phyloP scores from a whole-genome alignment of 352 stramenopile genomes.

The Phytophthora citrophthora region DNA sequence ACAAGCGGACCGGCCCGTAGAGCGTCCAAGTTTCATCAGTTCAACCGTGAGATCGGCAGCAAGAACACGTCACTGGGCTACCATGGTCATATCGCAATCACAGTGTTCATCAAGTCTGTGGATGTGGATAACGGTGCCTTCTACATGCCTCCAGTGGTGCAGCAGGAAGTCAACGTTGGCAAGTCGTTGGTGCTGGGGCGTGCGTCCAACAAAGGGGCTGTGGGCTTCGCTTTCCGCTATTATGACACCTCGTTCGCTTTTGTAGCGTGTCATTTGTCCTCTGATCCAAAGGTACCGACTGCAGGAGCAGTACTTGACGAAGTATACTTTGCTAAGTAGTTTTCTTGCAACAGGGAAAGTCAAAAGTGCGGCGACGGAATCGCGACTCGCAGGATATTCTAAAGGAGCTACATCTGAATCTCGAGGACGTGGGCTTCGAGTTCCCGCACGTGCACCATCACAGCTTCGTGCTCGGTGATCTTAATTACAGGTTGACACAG shows the following conservation, averaged over 20 bases:
- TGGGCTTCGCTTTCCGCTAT: constrained; percentile 88
- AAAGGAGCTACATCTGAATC: constrained; percentile 79
- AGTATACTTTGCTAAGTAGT: constrained; percentile 1
- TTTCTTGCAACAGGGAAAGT: constrained; percentile 49
- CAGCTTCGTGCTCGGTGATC: constrained; percentile 89
- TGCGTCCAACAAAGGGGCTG: constrained; percentile 91
- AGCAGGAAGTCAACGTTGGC: constrained; percentile 77
- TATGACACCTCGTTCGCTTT: constrained; percentile 90
- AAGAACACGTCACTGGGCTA: constrained; percentile 85
- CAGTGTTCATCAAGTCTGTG: constrained; percentile 72
- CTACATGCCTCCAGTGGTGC: constrained; percentile 77
- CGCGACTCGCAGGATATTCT: constrained; percentile 75
- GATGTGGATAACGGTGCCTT: constrained; percentile 80
- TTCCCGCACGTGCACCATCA: constrained; percentile 88
- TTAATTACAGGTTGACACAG: constrained; percentile 90
- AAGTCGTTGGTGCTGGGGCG: constrained; percentile 80
- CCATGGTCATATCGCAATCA: constrained; percentile 90
- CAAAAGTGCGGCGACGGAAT: constrained; percentile 80
- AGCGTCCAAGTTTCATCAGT: constrained; percentile 56
- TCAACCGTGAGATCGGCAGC: constrained; percentile 80
- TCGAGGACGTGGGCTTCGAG: constrained; percentile 86
- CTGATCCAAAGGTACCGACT: constrained; percentile 72
- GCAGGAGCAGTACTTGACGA: background rate
- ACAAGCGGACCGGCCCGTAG: constrained; percentile 17
- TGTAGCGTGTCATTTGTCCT: constrained; percentile 88